Percentiles rank a stretch among this genome's conserved stretches.
Evolutionary conservation across 1,284 basidiomycete species (phyloP).

Genomic region (Marasmius tenuissimus): DNA sequence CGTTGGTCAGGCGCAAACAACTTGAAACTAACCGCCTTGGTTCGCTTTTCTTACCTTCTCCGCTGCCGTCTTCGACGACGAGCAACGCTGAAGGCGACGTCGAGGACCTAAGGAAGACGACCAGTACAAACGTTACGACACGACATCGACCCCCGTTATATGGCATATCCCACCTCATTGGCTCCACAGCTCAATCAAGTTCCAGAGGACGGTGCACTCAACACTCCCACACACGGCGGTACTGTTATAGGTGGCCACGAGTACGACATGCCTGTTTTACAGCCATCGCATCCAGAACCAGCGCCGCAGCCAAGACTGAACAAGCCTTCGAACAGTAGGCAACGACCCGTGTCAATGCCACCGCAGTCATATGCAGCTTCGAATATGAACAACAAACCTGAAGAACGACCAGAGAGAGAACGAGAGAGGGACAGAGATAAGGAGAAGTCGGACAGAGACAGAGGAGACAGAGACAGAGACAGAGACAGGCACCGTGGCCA

Average conservation of each 20-base stretch:
- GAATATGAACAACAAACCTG: slow-evolving; percentile 16
- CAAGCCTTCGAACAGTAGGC: slow-evolving; percentile 36
- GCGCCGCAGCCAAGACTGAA: slow-evolving; percentile 22
- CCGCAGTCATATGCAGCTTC: slow-evolving; percentile 48
- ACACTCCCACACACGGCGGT: slow-evolving; percentile 59
- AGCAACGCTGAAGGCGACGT: slow-evolving; percentile 2
- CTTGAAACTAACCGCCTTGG: not conserved
- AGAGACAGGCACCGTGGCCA: slow-evolving; percentile 16
- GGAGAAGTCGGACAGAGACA: slow-evolving; percentile 4
- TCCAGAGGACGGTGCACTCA: slow-evolving; percentile 40
- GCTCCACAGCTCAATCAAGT: slow-evolving; percentile 39
- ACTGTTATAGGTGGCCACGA: slow-evolving; percentile 55
- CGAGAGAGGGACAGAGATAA: slow-evolving; percentile 5
- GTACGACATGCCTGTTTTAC: slow-evolving; percentile 49
- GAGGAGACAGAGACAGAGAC: slow-evolving; percentile 11
- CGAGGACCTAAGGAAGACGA: not conserved
- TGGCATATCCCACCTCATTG: slow-evolving; percentile 31
- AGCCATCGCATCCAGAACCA: slow-evolving; percentile 24
- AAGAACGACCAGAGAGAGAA: slow-evolving; percentile 30
- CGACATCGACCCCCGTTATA: not conserved
- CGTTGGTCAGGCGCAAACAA: not conserved
- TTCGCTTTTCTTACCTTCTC: not conserved
- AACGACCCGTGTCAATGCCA: slow-evolving; percentile 69
- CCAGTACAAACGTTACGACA: not conserved
- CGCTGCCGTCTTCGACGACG: slow-evolving; percentile 3